These are phyloP conservation scores for Chalciporus sphaerocephalus DNA, from an alignment of 768 basidiomycete genomes.

Conservation along the genomic window DNA sequence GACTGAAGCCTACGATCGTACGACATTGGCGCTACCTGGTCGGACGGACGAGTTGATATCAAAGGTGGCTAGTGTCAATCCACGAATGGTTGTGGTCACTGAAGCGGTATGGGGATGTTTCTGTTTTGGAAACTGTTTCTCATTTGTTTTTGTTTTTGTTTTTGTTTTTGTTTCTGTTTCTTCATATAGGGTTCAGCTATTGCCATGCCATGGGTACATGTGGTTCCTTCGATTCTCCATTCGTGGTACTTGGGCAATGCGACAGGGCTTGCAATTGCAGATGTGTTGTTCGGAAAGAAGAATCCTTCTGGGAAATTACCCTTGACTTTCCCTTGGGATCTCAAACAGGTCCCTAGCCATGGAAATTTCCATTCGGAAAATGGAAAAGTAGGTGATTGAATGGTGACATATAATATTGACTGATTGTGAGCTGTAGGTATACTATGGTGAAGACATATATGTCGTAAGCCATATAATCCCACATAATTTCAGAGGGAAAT, in stretches of 20 bases:
- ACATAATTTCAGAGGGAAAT: neutral
- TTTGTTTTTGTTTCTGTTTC: too few species aligned
- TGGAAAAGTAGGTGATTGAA: too few species aligned
- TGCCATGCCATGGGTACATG: slow-evolving; percentile 70
- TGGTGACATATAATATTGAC: too few species aligned
- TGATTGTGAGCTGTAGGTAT: too few species aligned
- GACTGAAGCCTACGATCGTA: slow-evolving; percentile 69
- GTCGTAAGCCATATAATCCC: slow-evolving; percentile 17
- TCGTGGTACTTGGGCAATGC: slow-evolving; percentile 86
- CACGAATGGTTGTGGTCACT: slow-evolving; percentile 67
- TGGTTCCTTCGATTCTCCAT: slow-evolving; percentile 66
- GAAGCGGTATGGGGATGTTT: too few species aligned
- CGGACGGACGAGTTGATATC: slow-evolving; percentile 68
- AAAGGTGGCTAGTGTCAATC: slow-evolving; percentile 59
- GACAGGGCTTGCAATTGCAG: slow-evolving; percentile 76
- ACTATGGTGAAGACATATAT: slow-evolving; percentile 29
- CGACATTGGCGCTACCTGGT: slow-evolving; percentile 65
- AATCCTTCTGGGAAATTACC: slow-evolving; percentile 76
- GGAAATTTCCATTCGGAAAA: slow-evolving; percentile 69
- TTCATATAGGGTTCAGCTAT: slow-evolving; percentile 70
- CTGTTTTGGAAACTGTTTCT: too few species aligned
- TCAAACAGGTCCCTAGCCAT: slow-evolving; percentile 67
- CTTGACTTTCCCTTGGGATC: slow-evolving; percentile 70
- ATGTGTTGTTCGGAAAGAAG: slow-evolving; percentile 72
- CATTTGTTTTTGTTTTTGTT: too few species aligned